These are phyloP conservation scores for Pleoardoris graminearum DNA, from an alignment of 2,329 filamentous ascomycete genomes.

Conservation along the genomic window DNA sequence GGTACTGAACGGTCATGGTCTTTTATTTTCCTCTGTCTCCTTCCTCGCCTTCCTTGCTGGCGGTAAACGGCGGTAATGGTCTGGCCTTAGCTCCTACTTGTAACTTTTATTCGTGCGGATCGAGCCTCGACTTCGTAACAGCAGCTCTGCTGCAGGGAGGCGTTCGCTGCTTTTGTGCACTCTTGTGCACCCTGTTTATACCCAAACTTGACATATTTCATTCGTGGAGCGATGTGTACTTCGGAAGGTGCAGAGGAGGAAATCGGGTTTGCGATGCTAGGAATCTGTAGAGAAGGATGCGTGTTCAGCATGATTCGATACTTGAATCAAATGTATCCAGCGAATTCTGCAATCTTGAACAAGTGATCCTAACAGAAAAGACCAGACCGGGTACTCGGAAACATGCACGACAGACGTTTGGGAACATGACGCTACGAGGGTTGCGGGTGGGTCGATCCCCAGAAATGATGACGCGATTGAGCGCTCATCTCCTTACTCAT, in stretches of 20 bases:
- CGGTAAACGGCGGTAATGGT: neutral
- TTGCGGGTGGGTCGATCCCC: neutral
- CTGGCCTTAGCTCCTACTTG: neutral
- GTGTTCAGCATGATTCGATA: neutral
- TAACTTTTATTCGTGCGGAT: slow-evolving; percentile 10
- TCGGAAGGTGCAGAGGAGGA: neutral
- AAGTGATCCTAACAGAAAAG: neutral
- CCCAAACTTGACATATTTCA: neutral
- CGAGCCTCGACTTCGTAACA: neutral
- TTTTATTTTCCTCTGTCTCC: slow-evolving; percentile 7
- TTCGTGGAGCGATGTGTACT: slow-evolving; percentile 3
- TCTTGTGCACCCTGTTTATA: slow-evolving; percentile 3
- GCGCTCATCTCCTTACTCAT: slow-evolving; percentile 1
- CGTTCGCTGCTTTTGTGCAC: neutral
- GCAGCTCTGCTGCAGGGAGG: slow-evolving; percentile 2
- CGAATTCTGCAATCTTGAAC: neutral
- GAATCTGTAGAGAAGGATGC: neutral
- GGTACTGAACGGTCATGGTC: slow-evolving; percentile 22
- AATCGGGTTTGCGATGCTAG: neutral
- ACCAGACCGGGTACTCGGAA: neutral
- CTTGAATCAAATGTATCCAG: neutral
- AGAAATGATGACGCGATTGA: slow-evolving; percentile 4
- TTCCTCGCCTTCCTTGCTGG: neutral
- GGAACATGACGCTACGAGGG: neutral
- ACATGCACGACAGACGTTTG: neutral